Conservation (phyloP, 768 basidiomycete genomes). For the Lactarius psammicola region DNA sequence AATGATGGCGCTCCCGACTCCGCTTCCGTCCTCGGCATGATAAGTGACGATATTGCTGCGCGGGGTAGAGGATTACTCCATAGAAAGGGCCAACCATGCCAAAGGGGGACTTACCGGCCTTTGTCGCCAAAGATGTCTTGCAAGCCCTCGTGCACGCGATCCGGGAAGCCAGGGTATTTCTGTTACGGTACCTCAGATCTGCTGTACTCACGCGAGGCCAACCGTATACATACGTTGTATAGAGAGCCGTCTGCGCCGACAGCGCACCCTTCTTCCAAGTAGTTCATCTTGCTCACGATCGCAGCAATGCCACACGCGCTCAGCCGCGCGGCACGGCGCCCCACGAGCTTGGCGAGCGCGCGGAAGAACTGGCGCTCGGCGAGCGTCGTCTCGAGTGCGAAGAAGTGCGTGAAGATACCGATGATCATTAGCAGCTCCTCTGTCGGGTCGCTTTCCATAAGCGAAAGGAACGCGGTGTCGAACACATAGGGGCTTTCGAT, state of each 20-base stretch:
- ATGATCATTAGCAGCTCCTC: slow-evolving; percentile 96
- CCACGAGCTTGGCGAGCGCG: slow-evolving; percentile 85
- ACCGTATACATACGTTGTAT: slow-evolving; percentile 69
- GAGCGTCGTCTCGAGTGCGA: slow-evolving; percentile 91
- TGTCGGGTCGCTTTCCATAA: slow-evolving; percentile 97
- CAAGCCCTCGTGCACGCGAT: slow-evolving; percentile 89
- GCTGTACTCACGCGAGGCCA: background rate
- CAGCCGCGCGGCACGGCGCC: slow-evolving; percentile 83
- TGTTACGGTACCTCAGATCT: slow-evolving; percentile 34
- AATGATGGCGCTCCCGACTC: slow-evolving; percentile 96
- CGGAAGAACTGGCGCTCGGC: slow-evolving; percentile 98
- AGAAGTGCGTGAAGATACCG: slow-evolving; percentile 97
- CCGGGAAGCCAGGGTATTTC: slow-evolving; percentile 98
- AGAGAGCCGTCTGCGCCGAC: slow-evolving; percentile 94
- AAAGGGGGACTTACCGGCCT: slow-evolving; percentile 63
- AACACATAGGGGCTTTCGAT: slow-evolving; percentile 89
- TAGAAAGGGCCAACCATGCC: background rate
- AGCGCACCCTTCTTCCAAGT: slow-evolving; percentile 84
- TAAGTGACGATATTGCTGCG: slow-evolving; percentile 70
- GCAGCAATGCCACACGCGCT: slow-evolving; percentile 97
- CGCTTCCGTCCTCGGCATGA: slow-evolving; percentile 89
- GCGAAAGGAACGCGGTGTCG: slow-evolving; percentile 94
- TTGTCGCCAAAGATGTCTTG: slow-evolving; percentile 96
- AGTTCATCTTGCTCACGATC: slow-evolving; percentile 92
- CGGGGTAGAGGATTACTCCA: background rate